phyloP scores from a whole-genome alignment of 352 stramenopile genomes.

The Globisporangium yorkense region DNA sequence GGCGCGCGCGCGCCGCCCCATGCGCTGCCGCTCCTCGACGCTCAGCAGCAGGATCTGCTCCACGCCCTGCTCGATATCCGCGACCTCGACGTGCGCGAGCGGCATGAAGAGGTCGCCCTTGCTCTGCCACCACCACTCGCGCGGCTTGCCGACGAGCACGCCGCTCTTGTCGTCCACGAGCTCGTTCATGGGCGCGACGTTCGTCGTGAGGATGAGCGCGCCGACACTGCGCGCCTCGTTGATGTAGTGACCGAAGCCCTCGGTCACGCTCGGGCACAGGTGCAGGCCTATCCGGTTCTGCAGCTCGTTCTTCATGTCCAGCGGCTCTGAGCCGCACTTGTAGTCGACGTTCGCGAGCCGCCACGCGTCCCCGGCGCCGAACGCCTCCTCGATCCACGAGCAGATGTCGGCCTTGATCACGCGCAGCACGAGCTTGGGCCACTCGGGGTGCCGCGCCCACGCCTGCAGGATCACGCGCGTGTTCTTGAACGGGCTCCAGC shows the following conservation, averaged over 20 bases:
- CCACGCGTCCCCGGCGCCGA: constrained; percentile 39
- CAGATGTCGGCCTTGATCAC: constrained; percentile 66
- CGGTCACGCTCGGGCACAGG: constrained; percentile 66
- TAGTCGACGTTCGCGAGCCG: constrained; percentile 70
- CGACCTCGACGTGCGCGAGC: constrained; percentile 50
- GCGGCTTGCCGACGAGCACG: constrained; percentile 51
- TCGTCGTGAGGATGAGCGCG: constrained; percentile 67
- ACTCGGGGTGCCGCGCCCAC: constrained; percentile 67
- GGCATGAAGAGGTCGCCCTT: constrained; percentile 84
- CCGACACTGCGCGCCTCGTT: constrained; percentile 76
- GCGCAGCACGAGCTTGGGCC: constrained; percentile 62
- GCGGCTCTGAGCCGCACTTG: constrained; percentile 51
- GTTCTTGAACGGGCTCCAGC: constrained; percentile 76
- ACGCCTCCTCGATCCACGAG: constrained; percentile 56
- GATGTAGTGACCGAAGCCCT: constrained; percentile 84
- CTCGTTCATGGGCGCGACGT: constrained; percentile 84
- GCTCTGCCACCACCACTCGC: constrained; percentile 77
- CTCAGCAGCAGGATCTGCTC: constrained; percentile 67
- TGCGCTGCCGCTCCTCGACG: constrained; percentile 65
- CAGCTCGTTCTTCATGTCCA: constrained; percentile 50
- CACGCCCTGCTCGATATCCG: constrained; percentile 59
- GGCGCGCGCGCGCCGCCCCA: constrained; percentile 57
- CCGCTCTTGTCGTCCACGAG: constrained; percentile 66
- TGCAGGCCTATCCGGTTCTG: constrained; percentile 78
- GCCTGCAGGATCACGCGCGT: constrained; percentile 62